Percentiles rank a stretch among this genome's conserved stretches.
These are phyloP conservation scores for Hygrophorus russula DNA, from an alignment of 768 basidiomycete species.

Conservation along the genomic window DNA sequence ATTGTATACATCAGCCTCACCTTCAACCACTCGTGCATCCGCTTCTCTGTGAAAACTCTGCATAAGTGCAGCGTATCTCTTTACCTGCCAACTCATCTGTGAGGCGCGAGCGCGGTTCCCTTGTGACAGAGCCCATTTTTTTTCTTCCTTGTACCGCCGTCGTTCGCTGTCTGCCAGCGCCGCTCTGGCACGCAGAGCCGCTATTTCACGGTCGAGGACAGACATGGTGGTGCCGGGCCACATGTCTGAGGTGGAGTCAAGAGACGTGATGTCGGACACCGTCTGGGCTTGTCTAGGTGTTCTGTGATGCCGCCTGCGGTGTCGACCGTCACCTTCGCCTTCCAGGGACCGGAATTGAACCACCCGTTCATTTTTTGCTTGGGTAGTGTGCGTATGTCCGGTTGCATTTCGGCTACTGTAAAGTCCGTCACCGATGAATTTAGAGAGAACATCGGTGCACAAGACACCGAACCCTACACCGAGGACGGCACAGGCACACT, in stretches of 20 bases:
- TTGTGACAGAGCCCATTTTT: conserved; percentile 76
- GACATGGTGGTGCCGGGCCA: conserved; percentile 48
- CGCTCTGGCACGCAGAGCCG: conserved; percentile 62
- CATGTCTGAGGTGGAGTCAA: conserved; percentile 60
- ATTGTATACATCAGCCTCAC: conserved; percentile 23
- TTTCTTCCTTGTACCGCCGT: conserved; percentile 74
- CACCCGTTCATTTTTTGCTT: conserved; percentile 23
- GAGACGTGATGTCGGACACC: conserved; percentile 49
- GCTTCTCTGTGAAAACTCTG: conserved; percentile 75
- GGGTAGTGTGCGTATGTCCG: conserved; percentile 9
- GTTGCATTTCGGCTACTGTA: conserved; percentile 12
- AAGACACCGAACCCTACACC: conserved; percentile 62
- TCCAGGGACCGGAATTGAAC: conserved; percentile 38
- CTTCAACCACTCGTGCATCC: conserved; percentile 54
- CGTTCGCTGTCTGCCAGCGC: conserved; percentile 77
- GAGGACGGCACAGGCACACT: conserved; percentile 48
- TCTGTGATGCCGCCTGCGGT: conserved; percentile 11
- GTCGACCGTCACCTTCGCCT: conserved; percentile 19
- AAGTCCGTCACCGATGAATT: conserved; percentile 44
- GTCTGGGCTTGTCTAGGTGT: conserved; percentile 10
- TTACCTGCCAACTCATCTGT: conserved; percentile 79
- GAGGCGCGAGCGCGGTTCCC: conserved; percentile 65
- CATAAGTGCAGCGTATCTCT: conserved; percentile 68
- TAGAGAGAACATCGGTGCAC: conserved; percentile 60
- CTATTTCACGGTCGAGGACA: conserved; percentile 65